Evolutionary conservation across 208 protist species (phyloP).

Genomic region (Trichomonas gallinae): DNA sequence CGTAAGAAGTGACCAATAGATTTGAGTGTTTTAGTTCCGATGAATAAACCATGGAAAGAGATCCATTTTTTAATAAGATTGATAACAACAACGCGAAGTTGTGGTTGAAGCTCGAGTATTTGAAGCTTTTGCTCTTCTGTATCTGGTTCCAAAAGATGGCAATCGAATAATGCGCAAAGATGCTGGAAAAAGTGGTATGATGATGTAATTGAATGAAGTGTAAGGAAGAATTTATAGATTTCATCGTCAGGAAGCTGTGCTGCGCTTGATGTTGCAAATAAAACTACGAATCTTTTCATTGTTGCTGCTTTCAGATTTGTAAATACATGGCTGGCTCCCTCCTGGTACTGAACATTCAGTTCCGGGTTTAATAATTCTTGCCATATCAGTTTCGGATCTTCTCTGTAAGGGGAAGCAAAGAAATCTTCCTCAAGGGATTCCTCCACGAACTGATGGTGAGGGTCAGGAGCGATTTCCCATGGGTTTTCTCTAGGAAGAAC

Average conservation of each 20-base stretch:
- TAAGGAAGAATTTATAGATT: background rate
- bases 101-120: background rate
- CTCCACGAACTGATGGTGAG: background rate
- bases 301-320: background rate
- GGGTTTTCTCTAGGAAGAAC: background rate
- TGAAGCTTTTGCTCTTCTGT: background rate
- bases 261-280: background rate
- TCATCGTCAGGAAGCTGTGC: background rate
- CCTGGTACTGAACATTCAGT: background rate
- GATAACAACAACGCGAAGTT: background rate
- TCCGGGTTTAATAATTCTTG: background rate
- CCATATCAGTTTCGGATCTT: background rate
- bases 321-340: background rate
- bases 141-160: background rate
- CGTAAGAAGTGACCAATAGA: background rate
- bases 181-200: background rate
- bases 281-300: background rate
- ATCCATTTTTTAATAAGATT: conserved; percentile 16
- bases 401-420: background rate
- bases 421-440: conserved; percentile 13
- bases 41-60: background rate
- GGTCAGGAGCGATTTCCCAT: background rate
- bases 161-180: background rate
- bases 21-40: background rate
- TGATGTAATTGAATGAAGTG: background rate